Percentiles rank a stretch among this genome's conserved stretches.
Evolutionary conservation across 805 yeast genomes (phyloP).

Genomic region (Wickerhamiella bombiphila): DNA sequence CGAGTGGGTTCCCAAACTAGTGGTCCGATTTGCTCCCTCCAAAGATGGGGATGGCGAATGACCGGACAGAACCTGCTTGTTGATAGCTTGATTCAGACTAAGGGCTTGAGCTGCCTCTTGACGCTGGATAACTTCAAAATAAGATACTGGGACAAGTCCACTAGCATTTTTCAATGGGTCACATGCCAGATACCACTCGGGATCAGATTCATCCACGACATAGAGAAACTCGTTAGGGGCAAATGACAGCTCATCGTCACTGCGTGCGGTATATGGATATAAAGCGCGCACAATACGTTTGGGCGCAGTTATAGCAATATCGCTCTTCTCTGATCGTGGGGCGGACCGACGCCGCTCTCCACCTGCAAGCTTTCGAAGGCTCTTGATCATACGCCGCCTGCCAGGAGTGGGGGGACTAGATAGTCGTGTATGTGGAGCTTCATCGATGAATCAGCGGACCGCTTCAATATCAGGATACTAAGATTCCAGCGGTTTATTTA

Average conservation of each 20-base stretch:
- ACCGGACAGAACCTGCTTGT: conserved; percentile 6
- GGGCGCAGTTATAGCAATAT: conserved; percentile 37
- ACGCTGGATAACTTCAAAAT: conserved; percentile 55
- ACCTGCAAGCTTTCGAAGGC: conserved; percentile 1
- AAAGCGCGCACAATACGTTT: conserved; percentile 73
- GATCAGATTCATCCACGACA: conserved; percentile 47
- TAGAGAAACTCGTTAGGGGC: conserved; percentile 78
- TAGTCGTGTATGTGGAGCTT: no score
- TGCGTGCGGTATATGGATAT: conserved; percentile 61
- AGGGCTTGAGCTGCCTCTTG: conserved; percentile 22
- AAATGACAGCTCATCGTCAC: conserved; percentile 69
- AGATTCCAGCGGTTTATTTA: no score
- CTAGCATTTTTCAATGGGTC: conserved; percentile 64
- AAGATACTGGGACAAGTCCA: conserved; percentile 79
- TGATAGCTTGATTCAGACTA: conserved; percentile 18
- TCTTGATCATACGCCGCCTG: conserved; percentile 3
- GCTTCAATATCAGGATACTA: no score
- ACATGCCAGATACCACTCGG: conserved; percentile 70
- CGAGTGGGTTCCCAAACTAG: neutral
- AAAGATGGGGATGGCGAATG: conserved; percentile 11
- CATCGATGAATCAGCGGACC: no score
- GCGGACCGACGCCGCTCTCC: conserved; percentile 4
- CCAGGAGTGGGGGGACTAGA: no score
- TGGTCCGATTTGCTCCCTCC: neutral
- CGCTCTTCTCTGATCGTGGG: conserved; percentile 12